Evolutionary conservation across 805 yeast genomes (phyloP).

Genomic region (Jamesozyma spencerorum): DNA sequence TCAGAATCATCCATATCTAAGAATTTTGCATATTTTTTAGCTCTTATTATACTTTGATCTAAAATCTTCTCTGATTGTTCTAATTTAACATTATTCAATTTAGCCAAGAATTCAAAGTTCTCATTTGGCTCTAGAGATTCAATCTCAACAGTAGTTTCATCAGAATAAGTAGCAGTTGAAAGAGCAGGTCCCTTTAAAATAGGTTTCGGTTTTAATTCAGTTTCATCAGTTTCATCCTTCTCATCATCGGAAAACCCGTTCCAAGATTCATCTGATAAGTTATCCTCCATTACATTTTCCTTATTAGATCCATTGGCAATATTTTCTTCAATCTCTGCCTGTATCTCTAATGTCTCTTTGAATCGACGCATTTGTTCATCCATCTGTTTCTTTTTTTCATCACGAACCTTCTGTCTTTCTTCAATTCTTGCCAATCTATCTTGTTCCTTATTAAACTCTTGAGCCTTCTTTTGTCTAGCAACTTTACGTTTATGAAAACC

Average conservation of each 20-base stretch:
- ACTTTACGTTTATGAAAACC: conserved; percentile 94
- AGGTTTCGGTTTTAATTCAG: conserved; percentile 19
- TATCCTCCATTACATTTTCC: conserved; percentile 10
- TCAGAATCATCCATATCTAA: conserved; percentile 42
- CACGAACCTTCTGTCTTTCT: conserved; percentile 54
- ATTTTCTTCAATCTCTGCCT: conserved; percentile 17
- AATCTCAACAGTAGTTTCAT: conserved; percentile 38
- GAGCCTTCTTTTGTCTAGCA: conserved; percentile 80
- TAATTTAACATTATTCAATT: conserved; percentile 63
- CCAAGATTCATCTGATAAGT: conserved; percentile 30
- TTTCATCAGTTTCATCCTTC: conserved; percentile 15
- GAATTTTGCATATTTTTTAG: conserved; percentile 71
- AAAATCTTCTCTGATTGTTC: conserved; percentile 58
- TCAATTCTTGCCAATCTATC: conserved; percentile 64
- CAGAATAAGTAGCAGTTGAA: conserved; percentile 23
- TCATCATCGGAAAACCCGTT: conserved; percentile 31
- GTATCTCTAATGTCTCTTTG: conserved; percentile 26
- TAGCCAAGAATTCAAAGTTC: conserved; percentile 51
- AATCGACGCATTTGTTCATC: conserved; percentile 43
- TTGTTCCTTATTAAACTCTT: conserved; percentile 64
- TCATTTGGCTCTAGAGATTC: conserved; percentile 41
- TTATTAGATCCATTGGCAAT: conserved; percentile 6
- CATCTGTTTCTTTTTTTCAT: conserved; percentile 59
- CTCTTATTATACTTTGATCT: conserved; percentile 65
- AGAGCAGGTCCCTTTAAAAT: conserved; percentile 23